Percentiles rank a stretch among this genome's conserved stretches.
phyloP scores from a whole-genome alignment of 129 eudicot species.

The Ambrosia trifida region DNA sequence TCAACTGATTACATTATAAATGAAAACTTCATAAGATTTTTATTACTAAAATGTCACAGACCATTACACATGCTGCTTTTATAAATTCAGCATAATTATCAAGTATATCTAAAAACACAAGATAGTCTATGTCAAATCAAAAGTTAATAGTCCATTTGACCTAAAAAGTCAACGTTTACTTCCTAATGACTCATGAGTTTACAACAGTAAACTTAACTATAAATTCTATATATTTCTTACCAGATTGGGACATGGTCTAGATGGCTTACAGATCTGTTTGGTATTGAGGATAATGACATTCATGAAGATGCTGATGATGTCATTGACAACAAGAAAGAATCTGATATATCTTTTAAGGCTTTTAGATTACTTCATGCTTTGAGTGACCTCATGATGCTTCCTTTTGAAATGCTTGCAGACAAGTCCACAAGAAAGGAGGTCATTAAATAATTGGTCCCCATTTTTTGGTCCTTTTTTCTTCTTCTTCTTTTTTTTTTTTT shows the following conservation, averaged over 20 bases:
- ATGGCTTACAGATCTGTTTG: conserved; percentile 87
- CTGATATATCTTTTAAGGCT: conserved; percentile 59
- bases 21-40: neutral
- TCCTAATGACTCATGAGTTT: neutral
- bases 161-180: conserved; percentile 1
- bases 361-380: conserved; percentile 83
- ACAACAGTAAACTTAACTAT: neutral
- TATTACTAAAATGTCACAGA: neutral
- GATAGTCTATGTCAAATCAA: neutral
- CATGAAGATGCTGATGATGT: conserved; percentile 37
- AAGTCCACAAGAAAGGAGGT: conserved; percentile 82
- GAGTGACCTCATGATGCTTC: conserved; percentile 99
- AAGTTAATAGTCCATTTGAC: conserved; percentile 2
- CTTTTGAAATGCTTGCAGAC: conserved; percentile 87
- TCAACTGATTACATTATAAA: neutral
- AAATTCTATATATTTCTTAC: conserved; percentile 13
- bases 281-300: conserved; percentile 62
- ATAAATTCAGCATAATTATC: neutral
- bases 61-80: neutral
- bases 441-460: conserved; percentile 32
- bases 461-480: neutral
- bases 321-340: conserved; percentile 33
- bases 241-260: conserved; percentile 93
- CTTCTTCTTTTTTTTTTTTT: too few species aligned
- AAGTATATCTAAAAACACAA: neutral